phyloP scores from a whole-genome alignment of 495 filamentous ascomycete species.

The Neurospora cerealis region DNA sequence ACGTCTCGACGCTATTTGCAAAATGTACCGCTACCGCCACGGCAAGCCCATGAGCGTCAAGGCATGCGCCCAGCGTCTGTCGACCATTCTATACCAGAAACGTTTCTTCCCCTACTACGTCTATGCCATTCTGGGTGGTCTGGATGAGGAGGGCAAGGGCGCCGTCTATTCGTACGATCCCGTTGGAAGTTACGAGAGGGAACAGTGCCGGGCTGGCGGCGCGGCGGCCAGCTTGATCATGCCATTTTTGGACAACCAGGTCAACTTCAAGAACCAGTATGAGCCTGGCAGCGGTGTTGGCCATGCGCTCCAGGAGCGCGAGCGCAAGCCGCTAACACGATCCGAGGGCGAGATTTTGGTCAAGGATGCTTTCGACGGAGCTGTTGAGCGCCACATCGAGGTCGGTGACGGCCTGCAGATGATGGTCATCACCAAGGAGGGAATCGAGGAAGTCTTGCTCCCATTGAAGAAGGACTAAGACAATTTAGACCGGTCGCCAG shows the following conservation, averaged over 20 bases:
- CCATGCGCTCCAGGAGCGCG: conserved; percentile 63
- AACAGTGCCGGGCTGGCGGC: conserved; percentile 89
- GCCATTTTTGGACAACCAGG: conserved; percentile 98
- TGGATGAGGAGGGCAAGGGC: conserved; percentile 92
- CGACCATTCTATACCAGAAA: conserved; percentile 90
- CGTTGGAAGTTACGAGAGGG: conserved; percentile 90
- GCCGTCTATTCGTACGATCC: conserved; percentile 96
- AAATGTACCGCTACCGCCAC: conserved; percentile 95
- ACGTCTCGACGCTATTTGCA: conserved; percentile 80
- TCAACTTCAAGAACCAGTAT: conserved; percentile 99
- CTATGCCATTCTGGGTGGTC: conserved; percentile 79
- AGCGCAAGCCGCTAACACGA: conserved; percentile 53
- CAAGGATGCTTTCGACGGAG: conserved; percentile 94
- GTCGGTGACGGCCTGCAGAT: conserved; percentile 95
- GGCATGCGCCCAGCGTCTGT: conserved; percentile 85
- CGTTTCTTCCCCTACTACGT: conserved; percentile 99
- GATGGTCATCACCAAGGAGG: conserved; percentile 78
- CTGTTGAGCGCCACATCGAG: conserved; percentile 97
- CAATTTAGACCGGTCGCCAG: not conserved
- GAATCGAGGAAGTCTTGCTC: conserved; percentile 74
- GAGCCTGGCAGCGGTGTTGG: conserved; percentile 78
- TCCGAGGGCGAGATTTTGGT: conserved; percentile 75
- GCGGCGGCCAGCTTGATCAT: conserved; percentile 96
- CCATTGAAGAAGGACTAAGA: conserved; percentile 76
- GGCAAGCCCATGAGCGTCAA: conserved; percentile 86